A percentile compares a stretch with the other conserved stretches of the same genome.
Evolutionary conservation across 768 basidiomycete genomes (phyloP).

Genomic region (Exsudoporus frostii): DNA sequence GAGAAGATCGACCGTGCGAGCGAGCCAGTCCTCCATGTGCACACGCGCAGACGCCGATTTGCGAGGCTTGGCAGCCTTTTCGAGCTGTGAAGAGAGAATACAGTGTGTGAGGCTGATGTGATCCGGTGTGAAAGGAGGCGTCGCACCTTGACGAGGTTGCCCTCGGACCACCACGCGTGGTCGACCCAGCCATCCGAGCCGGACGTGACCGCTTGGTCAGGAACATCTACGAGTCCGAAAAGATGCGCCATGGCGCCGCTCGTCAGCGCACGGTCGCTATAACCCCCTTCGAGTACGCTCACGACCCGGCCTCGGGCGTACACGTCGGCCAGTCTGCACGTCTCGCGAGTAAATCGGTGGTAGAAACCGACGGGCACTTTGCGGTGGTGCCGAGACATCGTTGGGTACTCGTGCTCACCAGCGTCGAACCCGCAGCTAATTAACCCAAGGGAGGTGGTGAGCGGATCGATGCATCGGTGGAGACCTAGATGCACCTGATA

Average conservation of each 20-base stretch:
- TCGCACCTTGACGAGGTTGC: constrained; percentile 56
- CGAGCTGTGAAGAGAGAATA: constrained; percentile 42
- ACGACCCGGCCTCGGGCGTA: constrained; percentile 70
- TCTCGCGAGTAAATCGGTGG: constrained; percentile 75
- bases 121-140: neutral
- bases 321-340: constrained; percentile 56
- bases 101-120: too few relatives aligned
- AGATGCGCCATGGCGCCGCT: constrained; percentile 85
- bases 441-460: neutral
- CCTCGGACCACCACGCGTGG: constrained; percentile 59
- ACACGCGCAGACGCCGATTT: constrained; percentile 37
- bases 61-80: constrained; percentile 61
- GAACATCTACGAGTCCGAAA: constrained; percentile 50
- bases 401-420: constrained; percentile 83
- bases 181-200: constrained; percentile 31
- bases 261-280: constrained; percentile 83
- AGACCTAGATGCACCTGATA: constrained; percentile 61
- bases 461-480: neutral
- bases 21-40: constrained; percentile 53
- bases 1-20: constrained; percentile 41
- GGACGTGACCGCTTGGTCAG: neutral
- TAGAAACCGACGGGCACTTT: constrained; percentile 88
- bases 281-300: constrained; percentile 93
- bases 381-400: constrained; percentile 91
- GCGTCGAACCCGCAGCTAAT: constrained; percentile 92